Conservation (phyloP, 106 monocot genomes). For the Narthecium ossifragum region DNA sequence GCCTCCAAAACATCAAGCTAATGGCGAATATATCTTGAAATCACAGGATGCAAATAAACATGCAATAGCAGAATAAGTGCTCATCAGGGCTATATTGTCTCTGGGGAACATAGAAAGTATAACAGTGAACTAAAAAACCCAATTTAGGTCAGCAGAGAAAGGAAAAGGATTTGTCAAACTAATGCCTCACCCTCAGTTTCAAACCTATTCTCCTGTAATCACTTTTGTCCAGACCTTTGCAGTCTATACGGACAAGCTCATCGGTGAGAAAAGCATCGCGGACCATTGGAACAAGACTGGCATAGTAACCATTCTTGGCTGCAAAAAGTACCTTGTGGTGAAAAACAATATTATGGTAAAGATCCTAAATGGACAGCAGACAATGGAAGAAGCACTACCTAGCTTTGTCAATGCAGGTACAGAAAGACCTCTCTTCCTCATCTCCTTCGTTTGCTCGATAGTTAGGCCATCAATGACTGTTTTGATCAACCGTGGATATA, state of each 20-base stretch:
- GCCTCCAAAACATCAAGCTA: too few species aligned
- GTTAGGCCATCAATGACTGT: conserved; percentile 79
- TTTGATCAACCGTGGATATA: conserved; percentile 88
- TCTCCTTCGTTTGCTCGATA: conserved; percentile 87
- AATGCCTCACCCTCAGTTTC: conserved; percentile 73
- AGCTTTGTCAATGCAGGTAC: conserved; percentile 81
- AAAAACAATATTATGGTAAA: neutral
- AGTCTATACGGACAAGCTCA: conserved; percentile 89
- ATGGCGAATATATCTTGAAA: neutral
- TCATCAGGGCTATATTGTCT: too few species aligned
- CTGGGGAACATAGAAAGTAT: too few species aligned
- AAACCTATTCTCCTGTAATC: conserved; percentile 94
- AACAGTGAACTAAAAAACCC: too few species aligned
- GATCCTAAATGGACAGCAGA: neutral
- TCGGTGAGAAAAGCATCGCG: conserved; percentile 89
- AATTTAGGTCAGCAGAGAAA: neutral
- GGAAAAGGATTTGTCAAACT: neutral
- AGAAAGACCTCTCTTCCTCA: conserved; percentile 81
- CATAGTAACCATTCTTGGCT: conserved; percentile 99
- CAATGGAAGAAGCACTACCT: conserved; percentile 47
- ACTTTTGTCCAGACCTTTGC: conserved; percentile 68
- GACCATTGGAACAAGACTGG: conserved; percentile 85
- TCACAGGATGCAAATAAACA: neutral
- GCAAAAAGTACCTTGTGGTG: conserved; percentile 12
- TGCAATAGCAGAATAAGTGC: neutral